Evolutionary conservation across 139 green algal genomes (phyloP).

Genomic region (Coccomyxa sp.): DNA sequence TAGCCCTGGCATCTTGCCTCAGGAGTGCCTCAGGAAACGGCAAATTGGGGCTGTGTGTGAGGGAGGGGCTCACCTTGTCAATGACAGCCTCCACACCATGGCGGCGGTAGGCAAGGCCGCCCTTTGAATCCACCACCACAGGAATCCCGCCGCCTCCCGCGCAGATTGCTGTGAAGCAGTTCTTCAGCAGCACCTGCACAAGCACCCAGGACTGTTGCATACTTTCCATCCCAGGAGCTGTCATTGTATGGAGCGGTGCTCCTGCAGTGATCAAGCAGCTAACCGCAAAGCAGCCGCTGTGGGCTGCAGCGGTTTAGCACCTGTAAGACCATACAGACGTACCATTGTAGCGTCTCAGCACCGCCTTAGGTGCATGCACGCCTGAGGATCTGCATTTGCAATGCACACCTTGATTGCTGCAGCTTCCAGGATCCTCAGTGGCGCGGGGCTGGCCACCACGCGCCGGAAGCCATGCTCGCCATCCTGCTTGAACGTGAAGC

Average conservation of each 20-base stretch:
- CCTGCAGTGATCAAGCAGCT: too few species aligned
- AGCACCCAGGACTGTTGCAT: too few species aligned
- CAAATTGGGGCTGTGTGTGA: not conserved
- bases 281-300: too few species aligned
- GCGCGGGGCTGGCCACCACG: conserved; percentile 27
- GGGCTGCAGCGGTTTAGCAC: too few species aligned
- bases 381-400: too few species aligned
- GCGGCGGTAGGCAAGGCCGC: not conserved
- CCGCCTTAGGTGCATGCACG: too few species aligned
- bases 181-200: conserved; percentile 25
- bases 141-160: conserved; percentile 30
- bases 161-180: conserved; percentile 16
- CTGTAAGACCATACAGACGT: too few species aligned
- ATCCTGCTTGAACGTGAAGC: conserved; percentile 19
- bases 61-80: conserved; percentile 25
- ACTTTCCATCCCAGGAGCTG: too few species aligned
- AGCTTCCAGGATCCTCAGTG: conserved; percentile 20
- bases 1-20: too few species aligned
- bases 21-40: too few species aligned
- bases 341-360: too few species aligned
- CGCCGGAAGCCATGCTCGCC: conserved; percentile 14
- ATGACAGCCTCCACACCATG: conserved; percentile 30
- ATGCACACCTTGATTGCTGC: conserved; percentile 16
- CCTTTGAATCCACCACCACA: conserved; percentile 12
- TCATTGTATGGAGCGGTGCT: too few species aligned